Evolutionary conservation across 176 grass and related monocot genomes (phyloP).

Genomic region (Thalia dealbata): DNA sequence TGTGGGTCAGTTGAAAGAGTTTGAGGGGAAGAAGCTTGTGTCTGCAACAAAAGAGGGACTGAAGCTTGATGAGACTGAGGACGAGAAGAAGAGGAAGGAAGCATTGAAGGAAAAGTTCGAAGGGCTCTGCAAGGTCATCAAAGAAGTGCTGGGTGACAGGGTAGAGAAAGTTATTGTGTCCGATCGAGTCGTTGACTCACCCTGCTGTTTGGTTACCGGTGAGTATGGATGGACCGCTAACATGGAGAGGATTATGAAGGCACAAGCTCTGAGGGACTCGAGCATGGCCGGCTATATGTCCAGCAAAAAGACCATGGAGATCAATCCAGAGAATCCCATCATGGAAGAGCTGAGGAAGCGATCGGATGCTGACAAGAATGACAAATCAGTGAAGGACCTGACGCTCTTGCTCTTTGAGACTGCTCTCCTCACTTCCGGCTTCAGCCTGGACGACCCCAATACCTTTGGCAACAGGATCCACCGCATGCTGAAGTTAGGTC

Average conservation of each 20-base stretch:
- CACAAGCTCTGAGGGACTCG: constrained; percentile 31
- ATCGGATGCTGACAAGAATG: constrained; percentile 39
- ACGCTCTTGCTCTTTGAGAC: constrained; percentile 40
- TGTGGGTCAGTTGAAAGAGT: constrained; percentile 38
- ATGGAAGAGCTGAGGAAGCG: constrained; percentile 51
- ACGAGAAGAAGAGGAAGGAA: constrained; percentile 42
- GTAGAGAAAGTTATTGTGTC: constrained; percentile 45
- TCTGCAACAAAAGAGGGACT: constrained; percentile 38
- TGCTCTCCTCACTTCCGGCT: constrained; percentile 35
- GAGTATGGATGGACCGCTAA: constrained; percentile 54
- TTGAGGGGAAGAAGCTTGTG: constrained; percentile 35
- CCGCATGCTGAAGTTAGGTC: constrained; percentile 38
- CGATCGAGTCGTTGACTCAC: constrained; percentile 33
- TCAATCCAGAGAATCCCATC: constrained; percentile 45
- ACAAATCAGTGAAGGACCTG: constrained; percentile 49
- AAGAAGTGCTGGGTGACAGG: constrained; percentile 34
- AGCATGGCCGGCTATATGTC: constrained; percentile 38
- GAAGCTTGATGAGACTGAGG: constrained; percentile 25
- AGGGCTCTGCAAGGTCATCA: constrained; percentile 42
- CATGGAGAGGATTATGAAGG: constrained; percentile 56
- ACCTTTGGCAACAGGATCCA: constrained; percentile 41
- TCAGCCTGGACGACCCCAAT: constrained; percentile 44
- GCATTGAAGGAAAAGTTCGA: constrained; percentile 27
- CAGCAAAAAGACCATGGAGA: constrained; percentile 47
- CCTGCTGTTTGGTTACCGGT: constrained; percentile 40